Percentiles rank a stretch among this genome's conserved stretches.
Conservation (phyloP, 2,329 filamentous ascomycete genomes). For the Periconia sp. region DNA sequence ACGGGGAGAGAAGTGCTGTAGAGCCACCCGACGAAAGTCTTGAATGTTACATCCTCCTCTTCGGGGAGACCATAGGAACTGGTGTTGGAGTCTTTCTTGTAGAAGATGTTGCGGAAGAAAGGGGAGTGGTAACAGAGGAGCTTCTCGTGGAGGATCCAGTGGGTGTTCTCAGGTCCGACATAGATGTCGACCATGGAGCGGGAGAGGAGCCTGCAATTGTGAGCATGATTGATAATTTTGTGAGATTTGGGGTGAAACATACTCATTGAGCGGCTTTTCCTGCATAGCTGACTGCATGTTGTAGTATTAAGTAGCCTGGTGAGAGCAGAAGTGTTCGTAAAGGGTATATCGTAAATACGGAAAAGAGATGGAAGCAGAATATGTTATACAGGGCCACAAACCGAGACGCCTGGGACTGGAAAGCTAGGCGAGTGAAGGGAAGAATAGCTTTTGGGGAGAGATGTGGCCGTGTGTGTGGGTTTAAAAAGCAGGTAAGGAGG, state of each 20-base stretch:
- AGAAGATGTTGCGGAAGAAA: constrained; percentile 58
- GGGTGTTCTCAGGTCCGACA: constrained; percentile 56
- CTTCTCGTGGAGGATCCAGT: constrained; percentile 59
- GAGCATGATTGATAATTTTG: not conserved
- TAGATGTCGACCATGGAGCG: constrained; percentile 59
- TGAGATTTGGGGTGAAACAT: constrained; percentile 10
- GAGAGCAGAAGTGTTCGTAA: not conserved
- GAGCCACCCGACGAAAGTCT: constrained; percentile 57
- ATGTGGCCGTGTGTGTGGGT: constrained; percentile 28
- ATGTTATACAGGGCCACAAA: not conserved
- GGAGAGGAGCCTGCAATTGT: constrained; percentile 51
- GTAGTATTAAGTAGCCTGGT: not conserved
- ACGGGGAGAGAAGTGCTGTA: constrained; percentile 52
- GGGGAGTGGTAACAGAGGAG: constrained; percentile 57
- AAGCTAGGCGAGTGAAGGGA: too few relatives aligned
- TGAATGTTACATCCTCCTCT: constrained; percentile 55
- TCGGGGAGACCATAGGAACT: constrained; percentile 53
- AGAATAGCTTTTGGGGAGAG: too few relatives aligned
- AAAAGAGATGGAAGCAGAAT: not conserved
- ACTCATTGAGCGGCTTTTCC: constrained; percentile 41
- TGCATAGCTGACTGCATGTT: constrained; percentile 22
- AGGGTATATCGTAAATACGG: not conserved
- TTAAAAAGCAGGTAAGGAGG: constrained; percentile 27
- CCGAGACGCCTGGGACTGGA: constrained; percentile 1
- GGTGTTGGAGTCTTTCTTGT: constrained; percentile 33